Percentiles rank a stretch among this genome's conserved stretches.
phyloP scores from a whole-genome alignment of 2,329 filamentous ascomycete genomes.

The Hypoxylon sp. region DNA sequence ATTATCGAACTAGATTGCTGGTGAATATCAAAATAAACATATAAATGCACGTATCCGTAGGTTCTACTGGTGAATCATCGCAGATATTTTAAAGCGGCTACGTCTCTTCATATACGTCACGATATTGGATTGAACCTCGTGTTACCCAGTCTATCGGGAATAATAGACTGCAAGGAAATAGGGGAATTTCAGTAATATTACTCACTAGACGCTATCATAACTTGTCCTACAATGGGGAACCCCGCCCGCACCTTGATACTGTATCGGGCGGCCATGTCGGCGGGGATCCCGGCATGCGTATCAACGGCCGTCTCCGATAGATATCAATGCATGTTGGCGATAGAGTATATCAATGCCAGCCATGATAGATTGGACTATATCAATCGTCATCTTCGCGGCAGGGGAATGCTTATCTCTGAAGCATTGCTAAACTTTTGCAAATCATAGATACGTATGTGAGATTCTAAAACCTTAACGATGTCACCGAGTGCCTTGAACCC shows the following conservation, averaged over 20 bases:
- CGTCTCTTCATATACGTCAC: constrained; percentile 2
- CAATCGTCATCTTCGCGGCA: not conserved
- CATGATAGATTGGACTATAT: constrained; percentile 15
- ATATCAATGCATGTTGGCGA: constrained; percentile 33
- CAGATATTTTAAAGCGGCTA: not conserved
- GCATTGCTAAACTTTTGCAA: not conserved
- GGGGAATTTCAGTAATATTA: not conserved
- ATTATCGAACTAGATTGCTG: not conserved
- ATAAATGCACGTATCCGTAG: not conserved
- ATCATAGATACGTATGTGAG: not conserved
- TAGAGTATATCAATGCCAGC: constrained; percentile 19
- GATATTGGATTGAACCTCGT: not conserved
- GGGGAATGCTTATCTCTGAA: not conserved
- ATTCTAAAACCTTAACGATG: constrained; percentile 22
- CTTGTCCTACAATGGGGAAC: constrained; percentile 14
- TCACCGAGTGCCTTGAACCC: constrained; percentile 24
- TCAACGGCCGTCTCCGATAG: constrained; percentile 42
- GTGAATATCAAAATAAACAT: not conserved
- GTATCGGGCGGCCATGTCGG: constrained; percentile 12
- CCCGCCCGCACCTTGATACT: constrained; percentile 26
- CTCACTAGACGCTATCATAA: constrained; percentile 5
- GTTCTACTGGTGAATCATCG: not conserved
- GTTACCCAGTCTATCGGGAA: constrained; percentile 5
- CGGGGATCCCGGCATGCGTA: constrained; percentile 24
- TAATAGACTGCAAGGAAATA: not conserved